These are phyloP conservation scores for Fragilaria radians DNA, from an alignment of 108 stramenopile genomes.

Conservation along the genomic window DNA sequence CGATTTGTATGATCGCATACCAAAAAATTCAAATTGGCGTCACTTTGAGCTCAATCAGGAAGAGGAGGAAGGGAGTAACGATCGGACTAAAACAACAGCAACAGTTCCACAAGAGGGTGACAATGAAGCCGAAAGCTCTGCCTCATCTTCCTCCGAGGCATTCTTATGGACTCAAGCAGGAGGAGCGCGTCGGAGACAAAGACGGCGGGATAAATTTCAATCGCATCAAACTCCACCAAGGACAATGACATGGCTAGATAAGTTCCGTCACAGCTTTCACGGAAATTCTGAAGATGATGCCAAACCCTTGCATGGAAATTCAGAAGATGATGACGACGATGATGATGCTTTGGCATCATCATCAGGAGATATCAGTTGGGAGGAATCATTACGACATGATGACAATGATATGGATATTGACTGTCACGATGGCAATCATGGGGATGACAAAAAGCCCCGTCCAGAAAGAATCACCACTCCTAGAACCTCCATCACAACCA, in stretches of 20 bases:
- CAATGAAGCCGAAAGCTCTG: background rate
- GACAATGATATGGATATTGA: background rate
- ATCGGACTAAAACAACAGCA: background rate
- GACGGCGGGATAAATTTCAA: background rate
- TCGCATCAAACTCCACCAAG: background rate
- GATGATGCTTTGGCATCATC: background rate
- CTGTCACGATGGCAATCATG: too few relatives aligned
- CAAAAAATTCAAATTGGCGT: conserved; percentile 9
- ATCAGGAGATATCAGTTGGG: background rate
- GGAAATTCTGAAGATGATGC: background rate
- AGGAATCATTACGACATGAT: background rate
- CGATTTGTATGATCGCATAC: background rate
- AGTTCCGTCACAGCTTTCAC: background rate
- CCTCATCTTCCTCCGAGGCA: background rate
- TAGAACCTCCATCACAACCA: background rate
- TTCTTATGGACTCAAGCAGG: conserved; percentile 5
- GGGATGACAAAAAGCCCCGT: background rate
- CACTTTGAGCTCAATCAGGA: conserved; percentile 2
- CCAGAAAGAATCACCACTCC: background rate
- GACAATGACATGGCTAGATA: background rate
- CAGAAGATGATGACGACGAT: background rate
- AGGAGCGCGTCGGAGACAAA: background rate
- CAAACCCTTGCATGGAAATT: background rate
- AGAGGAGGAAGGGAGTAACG: background rate
- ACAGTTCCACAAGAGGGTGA: background rate